Evolutionary conservation across 805 yeast species (phyloP), one percentile per base, ranked within the genome.

Genomic region (Komagataella populi): DNA sequence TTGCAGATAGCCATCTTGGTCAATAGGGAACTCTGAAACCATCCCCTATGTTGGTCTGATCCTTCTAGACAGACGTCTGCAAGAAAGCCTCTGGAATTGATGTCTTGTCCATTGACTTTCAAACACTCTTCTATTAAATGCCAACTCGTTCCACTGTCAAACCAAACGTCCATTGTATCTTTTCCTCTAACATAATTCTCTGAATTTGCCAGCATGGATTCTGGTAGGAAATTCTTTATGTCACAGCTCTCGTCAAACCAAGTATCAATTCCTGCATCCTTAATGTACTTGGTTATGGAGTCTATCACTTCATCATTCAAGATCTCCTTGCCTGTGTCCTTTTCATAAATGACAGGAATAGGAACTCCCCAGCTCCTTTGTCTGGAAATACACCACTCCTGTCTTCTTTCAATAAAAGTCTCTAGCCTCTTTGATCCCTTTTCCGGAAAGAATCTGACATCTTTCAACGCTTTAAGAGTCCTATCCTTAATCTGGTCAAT

Each of bases 91-190:
- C 80, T 69, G 1, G 60, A 49, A 6, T 56, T 53, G 4, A 68
- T 66, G 49, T 61, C 62, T 2, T 62, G 61, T 1, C 65, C 63
- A 7, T 71, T 60, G 39, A 67, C 65, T 10, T 68, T 55, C 39
- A 72, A 67, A 49, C 73, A 71, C 2, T 65, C 62, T 46, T 68
- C 69, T 18, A 84, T 69, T 47, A 78, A 73, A 8, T 80, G 76
- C 98, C 99, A 93, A 39, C 93, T 83, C 0, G 95, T 79, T 0
- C 99, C 99, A 45, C 96, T 85, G 65, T 93, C 99, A 68, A 93
- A 91, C 99, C 99, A 93, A 17, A 93, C 99, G 67, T 93, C 99
- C 89, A 93, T 85, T 0, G 99, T 93, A 58, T 93, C 99, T 47
- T 72, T 76, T 1, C 96, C 91, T 59, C 87, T 84, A 22, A 61